Evolutionary conservation across 768 basidiomycete species (phyloP), one percentile per base, ranked within the genome.

Genomic region (Russula sp.): DNA sequence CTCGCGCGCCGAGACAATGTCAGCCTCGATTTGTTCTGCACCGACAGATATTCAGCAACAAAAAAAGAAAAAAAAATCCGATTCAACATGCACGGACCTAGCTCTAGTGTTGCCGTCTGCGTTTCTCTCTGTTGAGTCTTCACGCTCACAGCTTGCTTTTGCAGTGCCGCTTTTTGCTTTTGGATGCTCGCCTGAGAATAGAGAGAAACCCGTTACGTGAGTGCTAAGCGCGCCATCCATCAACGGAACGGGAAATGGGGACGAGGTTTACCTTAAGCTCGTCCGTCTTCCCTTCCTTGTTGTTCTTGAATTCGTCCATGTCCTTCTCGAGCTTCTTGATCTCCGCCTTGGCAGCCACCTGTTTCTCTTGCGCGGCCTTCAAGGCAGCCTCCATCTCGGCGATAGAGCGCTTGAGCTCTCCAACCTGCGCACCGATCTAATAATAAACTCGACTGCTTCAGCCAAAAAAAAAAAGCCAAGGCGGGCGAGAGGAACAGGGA

Each of bases 231-330:
- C 1, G 14, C 18, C 18, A 11, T 9, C 39, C 8, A 3, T 29
- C 25, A 29, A 29, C 25, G 25, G 25, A 29, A 29, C 25, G n/a
- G 18, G 11, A 18, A 20, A 5, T 39, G 10, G 20, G 18, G 6
- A 54, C 6, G 10, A 41, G 22, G 1, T 49, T 49, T 60, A 90
- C 95, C 79, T 95, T 97, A 65, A 98, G 82, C 71, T 98, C 90
- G 18, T 87, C 88, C 58, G 92, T 89, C 75, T 98, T 98, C 50
- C 93, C 93, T 54, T 98, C 97, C 72, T 97, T 97, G 77, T 99
- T 95, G 74, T 95, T 88, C 78, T 97, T 95, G 79, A 99, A 98
- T 76, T 98, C 97, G 58, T 83, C 84, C 93, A 99, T 98, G 71
- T 99, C 97, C 68, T 87, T 87, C 75, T 98, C 93, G 25, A 98